These are phyloP conservation scores for Penicillium atrosanguineum DNA, from an alignment of 495 filamentous ascomycete species.

Conservation along the genomic window DNA sequence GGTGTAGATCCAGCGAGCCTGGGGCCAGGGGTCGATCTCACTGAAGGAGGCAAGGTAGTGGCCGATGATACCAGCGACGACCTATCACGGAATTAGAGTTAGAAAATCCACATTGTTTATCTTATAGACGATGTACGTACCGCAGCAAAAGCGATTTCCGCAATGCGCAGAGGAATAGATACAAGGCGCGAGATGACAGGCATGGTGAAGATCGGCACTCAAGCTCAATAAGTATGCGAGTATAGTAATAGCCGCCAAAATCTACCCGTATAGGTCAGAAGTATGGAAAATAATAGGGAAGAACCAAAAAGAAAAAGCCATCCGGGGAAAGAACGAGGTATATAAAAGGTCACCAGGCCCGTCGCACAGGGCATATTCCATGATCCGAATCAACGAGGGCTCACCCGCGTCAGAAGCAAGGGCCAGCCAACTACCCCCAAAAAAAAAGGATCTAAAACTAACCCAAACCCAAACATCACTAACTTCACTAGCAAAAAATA, in stretches of 20 bases:
- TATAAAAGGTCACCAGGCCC: constrained; percentile 15
- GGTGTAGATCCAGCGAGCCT: constrained; percentile 58
- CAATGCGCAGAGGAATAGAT: constrained; percentile 48
- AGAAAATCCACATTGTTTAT: not conserved
- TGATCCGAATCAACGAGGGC: constrained; percentile 8
- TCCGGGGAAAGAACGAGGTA: constrained; percentile 11
- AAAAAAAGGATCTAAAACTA: not conserved
- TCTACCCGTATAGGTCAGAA: not conserved
- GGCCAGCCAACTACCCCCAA: constrained; percentile 10
- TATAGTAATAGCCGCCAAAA: not conserved
- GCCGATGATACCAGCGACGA: constrained; percentile 58
- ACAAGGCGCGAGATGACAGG: constrained; percentile 50
- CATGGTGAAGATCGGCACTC: constrained; percentile 27
- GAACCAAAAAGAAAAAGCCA: not conserved
- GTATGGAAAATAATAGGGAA: not conserved
- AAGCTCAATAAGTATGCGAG: not conserved
- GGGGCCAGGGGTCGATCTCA: constrained; percentile 33
- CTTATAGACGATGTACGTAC: constrained; percentile 19
- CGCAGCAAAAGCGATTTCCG: constrained; percentile 41
- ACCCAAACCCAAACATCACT: not conserved
- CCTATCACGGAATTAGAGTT: constrained; percentile 18
- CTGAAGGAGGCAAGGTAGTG: constrained; percentile 45
- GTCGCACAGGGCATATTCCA: constrained; percentile 13
- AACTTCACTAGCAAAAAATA: not conserved
- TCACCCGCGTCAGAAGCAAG: constrained; percentile 21